Percentiles rank a stretch among this genome's conserved stretches.
These are phyloP conservation scores for Betula pendula DNA, from an alignment of 306 rosid species.

Conservation along the genomic window DNA sequence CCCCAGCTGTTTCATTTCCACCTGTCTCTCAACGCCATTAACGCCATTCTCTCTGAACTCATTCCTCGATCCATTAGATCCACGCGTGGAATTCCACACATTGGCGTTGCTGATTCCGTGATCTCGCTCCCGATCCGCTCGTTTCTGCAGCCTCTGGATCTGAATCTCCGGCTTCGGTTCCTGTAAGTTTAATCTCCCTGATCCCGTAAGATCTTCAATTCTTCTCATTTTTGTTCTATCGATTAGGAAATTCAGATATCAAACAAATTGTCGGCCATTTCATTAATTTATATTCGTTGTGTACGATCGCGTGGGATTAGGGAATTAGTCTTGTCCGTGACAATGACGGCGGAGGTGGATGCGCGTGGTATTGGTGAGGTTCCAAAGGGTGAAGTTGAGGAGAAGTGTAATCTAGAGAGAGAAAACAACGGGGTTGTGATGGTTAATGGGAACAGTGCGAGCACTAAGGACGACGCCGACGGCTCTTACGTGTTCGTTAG, in stretches of 20 bases:
- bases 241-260: neutral
- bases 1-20: constrained; percentile 24
- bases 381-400: constrained; percentile 17
- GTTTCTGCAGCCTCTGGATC: constrained; percentile 17
- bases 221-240: neutral
- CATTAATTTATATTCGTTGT: neutral
- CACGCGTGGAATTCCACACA: neutral
- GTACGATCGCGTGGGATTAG: neutral
- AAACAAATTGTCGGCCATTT: neutral
- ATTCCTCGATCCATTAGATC: neutral
- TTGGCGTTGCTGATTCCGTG: constrained; percentile 10
- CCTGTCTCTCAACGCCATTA: neutral
- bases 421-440: neutral
- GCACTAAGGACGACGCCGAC: constrained; percentile 34
- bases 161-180: constrained; percentile 15
- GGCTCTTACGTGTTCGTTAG: constrained; percentile 41
- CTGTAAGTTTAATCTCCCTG: constrained; percentile 22
- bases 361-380: constrained; percentile 34
- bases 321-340: neutral
- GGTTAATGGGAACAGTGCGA: constrained; percentile 16
- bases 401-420: constrained; percentile 30
- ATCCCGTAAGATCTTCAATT: constrained; percentile 8
- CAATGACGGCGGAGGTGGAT: constrained; percentile 63
- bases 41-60: neutral
- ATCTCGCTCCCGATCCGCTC: constrained; percentile 34